These are phyloP conservation scores for Moelleriella libera DNA, from an alignment of 2,329 filamentous ascomycete genomes.

Conservation along the genomic window DNA sequence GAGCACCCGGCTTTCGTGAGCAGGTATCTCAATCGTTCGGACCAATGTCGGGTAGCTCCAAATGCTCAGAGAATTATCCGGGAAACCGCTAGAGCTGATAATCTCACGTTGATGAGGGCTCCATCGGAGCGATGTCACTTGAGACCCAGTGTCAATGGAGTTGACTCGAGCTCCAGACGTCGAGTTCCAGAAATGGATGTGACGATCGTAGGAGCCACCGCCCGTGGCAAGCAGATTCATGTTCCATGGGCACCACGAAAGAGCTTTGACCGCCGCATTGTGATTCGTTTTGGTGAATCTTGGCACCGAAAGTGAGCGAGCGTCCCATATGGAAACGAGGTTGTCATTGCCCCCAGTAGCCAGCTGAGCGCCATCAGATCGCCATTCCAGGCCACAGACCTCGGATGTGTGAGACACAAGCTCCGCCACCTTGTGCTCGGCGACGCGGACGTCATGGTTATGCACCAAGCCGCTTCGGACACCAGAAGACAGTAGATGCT, in stretches of 20 bases:
- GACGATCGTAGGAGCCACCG: constrained; percentile 88
- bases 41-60: constrained; percentile 98
- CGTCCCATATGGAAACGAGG: constrained; percentile 97
- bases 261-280: constrained; percentile 94
- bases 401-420: constrained; percentile 95
- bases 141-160: constrained; percentile 96
- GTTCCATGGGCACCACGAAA: constrained; percentile 99
- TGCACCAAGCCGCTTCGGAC: constrained; percentile 88
- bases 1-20: constrained; percentile 89
- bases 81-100: constrained; percentile 92
- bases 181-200: constrained; percentile 99
- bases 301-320: constrained; percentile 78
- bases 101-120: constrained; percentile 96
- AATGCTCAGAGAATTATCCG: constrained; percentile 97
- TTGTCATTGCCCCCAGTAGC: constrained; percentile 98
- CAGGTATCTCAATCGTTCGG: constrained; percentile 94
- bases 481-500: constrained; percentile 90
- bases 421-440: constrained; percentile 95
- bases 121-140: constrained; percentile 94
- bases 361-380: constrained; percentile 88
- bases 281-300: constrained; percentile 99
- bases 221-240: constrained; percentile 92
- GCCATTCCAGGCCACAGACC: constrained; percentile 96
- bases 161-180: constrained; percentile 95
- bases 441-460: constrained; percentile 97